Conservation (phyloP, 2,329 filamentous ascomycete species). For the Xylariaceae sp. region DNA sequence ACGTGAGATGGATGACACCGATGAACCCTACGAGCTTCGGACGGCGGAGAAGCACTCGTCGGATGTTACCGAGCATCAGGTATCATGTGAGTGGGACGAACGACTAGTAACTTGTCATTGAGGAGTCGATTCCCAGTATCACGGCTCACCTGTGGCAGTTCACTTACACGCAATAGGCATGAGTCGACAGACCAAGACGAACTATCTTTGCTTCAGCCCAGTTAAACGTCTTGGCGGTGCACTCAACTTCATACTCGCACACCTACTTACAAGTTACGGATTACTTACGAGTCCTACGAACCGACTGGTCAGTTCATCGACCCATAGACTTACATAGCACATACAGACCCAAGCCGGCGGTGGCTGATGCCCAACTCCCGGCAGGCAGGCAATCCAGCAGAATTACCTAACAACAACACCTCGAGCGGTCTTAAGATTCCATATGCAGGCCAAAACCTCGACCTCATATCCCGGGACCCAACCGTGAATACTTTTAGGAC, state of each 20-base stretch:
- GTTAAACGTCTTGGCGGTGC: not conserved
- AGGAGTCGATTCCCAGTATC: not conserved
- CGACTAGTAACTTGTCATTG: not conserved
- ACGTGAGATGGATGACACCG: not conserved
- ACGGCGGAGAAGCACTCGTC: not conserved
- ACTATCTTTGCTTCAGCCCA: not conserved
- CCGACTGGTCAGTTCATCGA: not conserved
- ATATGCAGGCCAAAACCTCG: not conserved
- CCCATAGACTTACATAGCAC: not conserved
- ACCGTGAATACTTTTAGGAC: not conserved
- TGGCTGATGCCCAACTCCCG: not conserved
- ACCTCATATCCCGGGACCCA: not conserved
- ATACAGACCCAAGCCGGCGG: not conserved
- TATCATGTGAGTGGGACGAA: conserved; percentile 6
- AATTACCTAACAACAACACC: not conserved
- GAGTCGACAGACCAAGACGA: not conserved
- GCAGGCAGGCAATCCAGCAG: not conserved
- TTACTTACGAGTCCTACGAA: not conserved
- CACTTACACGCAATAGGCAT: not conserved
- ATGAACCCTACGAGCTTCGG: not conserved
- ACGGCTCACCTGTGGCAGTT: not conserved
- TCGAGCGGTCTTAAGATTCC: not conserved
- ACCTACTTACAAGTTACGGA: not conserved
- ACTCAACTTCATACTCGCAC: not conserved
- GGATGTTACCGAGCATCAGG: not conserved